Evolutionary conservation across 2,329 filamentous ascomycete genomes (phyloP), one percentile per base, ranked within the genome.

Genomic region (Kalmusia sp.): DNA sequence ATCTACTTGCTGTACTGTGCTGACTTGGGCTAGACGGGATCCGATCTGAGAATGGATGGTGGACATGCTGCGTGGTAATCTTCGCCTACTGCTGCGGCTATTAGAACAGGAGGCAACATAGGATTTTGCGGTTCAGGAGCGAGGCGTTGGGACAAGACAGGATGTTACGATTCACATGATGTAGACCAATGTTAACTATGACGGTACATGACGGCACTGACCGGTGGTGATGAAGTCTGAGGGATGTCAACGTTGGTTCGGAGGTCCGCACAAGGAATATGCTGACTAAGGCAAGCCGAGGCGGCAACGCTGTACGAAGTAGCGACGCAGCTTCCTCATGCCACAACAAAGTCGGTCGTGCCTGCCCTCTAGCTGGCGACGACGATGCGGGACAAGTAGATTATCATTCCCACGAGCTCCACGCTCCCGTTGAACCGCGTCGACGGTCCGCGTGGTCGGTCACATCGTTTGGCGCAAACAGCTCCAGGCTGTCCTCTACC

Each of bases 41-140:
- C 71, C 1, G 73, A 76, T 54, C 38, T 76, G 52, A 67, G 67
- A 43, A 76, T 76, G 46, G 73, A 76, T 51, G 73, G 73, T 7
- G 73, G 73, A 0, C 73, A 76, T 51, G 53, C 67, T 31, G 69
- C 70, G 9, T 76, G 73, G 73, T 76, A 69, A 24, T 34, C 50
- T 15, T 27, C 2, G 33, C 6, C 25, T 39, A 6, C 14, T 28
- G 19, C n/a, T 17, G 39, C 33, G 19, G 37, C 28, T 24, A 14
- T 17, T 4, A 15, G 11, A 34, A n/a, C n/a, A n/a, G n/a, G 7
- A 24, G 28, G 22, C 12, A 22, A 8, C 35, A 22, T 17, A 19
- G 7, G 14, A 6, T 24, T 5, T 34, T 27, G 15, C 9, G 27
- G 5, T 34, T 7, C 43, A 12, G 21, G 11, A 30, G 33, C 44